Percentiles rank a stretch among this genome's conserved stretches.
phyloP scores from a whole-genome alignment of 345 rosid genomes.

The Eucalyptus pumila region DNA sequence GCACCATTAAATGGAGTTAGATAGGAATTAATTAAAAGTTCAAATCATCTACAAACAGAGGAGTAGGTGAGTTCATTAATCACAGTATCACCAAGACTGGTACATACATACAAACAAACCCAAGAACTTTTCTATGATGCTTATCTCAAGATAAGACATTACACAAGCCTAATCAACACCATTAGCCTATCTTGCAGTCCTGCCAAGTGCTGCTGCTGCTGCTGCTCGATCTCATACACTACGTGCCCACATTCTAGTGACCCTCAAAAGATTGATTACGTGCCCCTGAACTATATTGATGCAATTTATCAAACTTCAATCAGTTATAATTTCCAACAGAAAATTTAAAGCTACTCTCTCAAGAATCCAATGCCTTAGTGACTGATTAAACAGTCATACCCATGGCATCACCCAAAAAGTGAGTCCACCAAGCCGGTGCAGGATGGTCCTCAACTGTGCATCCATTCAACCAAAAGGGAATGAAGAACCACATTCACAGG shows the following conservation, averaged over 20 bases:
- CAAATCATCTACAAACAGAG: neutral
- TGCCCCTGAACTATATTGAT: neutral
- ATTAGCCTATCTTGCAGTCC: neutral
- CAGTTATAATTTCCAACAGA: neutral
- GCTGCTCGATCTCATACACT: neutral
- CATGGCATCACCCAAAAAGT: neutral
- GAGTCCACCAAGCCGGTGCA: neutral
- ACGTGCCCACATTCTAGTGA: neutral
- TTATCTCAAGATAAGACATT: neutral
- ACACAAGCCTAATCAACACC: neutral
- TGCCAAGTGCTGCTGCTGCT: neutral
- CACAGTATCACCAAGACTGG: neutral
- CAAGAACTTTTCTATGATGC: neutral
- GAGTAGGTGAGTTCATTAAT: neutral
- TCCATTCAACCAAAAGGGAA: neutral
- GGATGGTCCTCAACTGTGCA: neutral
- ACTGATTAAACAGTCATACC: neutral
- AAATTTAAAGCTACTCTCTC: neutral
- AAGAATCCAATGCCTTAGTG: neutral
- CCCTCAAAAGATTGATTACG: neutral
- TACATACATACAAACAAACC: neutral
- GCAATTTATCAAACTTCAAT: neutral
- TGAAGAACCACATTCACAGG: neutral
- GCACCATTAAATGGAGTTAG: neutral
- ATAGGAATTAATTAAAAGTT: neutral